Evolutionary conservation across 179 eudicot species (phyloP).

Genomic region (Silene noctiflora): DNA sequence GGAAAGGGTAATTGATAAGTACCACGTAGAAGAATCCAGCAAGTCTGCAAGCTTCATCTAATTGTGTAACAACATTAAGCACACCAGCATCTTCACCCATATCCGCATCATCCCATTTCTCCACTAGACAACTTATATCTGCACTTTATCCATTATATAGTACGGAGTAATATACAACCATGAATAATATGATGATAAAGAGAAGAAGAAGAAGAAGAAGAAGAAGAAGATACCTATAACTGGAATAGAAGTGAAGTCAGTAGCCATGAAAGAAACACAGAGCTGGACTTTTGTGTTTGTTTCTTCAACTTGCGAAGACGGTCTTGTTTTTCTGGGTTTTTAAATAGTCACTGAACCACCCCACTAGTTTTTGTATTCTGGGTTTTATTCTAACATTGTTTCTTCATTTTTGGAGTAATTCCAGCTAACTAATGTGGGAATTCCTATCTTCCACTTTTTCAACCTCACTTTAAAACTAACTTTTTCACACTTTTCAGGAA

Average conservation of each 20-base stretch:
- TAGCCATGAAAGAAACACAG: slow-evolving; percentile 43
- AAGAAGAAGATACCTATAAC: slow-evolving; percentile 49
- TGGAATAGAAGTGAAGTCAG: slow-evolving; percentile 78
- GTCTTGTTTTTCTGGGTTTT: not conserved
- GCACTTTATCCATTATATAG: slow-evolving; percentile 14
- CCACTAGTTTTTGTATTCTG: not conserved
- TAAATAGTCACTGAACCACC: not conserved
- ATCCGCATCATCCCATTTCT: slow-evolving; percentile 62
- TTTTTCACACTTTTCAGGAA: no score
- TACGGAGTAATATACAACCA: no score
- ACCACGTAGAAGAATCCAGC: slow-evolving; percentile 99
- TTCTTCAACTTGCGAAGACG: not conserved
- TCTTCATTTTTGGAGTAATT: no score
- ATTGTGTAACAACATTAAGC: slow-evolving; percentile 53
- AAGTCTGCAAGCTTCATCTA: slow-evolving; percentile 75
- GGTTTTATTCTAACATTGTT: no score
- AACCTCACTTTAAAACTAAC: no score
- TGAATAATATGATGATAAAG: no score
- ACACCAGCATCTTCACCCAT: slow-evolving; percentile 56
- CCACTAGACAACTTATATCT: slow-evolving; percentile 65
- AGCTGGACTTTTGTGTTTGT: not conserved
- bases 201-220: not conserved
- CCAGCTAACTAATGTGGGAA: no score
- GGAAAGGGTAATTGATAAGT: not conserved
- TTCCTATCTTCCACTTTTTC: no score